Evolutionary conservation across 2,329 filamentous ascomycete genomes (phyloP).

Genomic region (Anisogramma anomala): DNA sequence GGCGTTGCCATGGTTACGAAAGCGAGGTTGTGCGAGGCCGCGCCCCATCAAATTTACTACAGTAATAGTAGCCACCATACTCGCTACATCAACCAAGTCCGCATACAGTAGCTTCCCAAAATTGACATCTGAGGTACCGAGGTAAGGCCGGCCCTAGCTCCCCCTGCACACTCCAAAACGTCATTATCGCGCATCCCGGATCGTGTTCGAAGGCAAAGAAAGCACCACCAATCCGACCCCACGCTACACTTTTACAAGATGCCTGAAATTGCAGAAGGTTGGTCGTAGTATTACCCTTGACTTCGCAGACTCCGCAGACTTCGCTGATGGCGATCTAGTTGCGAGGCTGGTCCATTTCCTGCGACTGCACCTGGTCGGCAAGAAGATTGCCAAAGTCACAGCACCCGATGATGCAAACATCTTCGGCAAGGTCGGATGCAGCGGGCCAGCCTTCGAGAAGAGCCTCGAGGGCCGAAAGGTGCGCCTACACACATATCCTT

Average conservation of each 20-base stretch:
- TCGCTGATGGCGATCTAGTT: constrained; percentile 33
- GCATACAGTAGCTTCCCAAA: neutral
- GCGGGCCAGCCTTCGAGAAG: constrained; percentile 59
- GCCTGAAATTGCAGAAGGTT: constrained; percentile 54
- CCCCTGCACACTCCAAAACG: too few species aligned
- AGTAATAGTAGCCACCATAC: too few species aligned
- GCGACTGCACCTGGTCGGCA: constrained; percentile 70
- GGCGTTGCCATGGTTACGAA: too few species aligned
- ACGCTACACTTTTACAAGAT: too few species aligned
- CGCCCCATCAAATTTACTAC: too few species aligned
- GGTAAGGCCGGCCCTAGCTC: neutral
- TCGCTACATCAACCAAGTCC: constrained; percentile 8
- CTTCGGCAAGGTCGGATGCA: constrained; percentile 84
- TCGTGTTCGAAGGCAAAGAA: too few species aligned
- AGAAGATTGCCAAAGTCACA: constrained; percentile 57
- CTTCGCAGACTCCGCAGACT: neutral
- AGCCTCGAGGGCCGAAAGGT: constrained; percentile 63
- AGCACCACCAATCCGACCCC: too few species aligned
- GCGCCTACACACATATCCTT: too few species aligned
- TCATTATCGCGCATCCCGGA: too few species aligned
- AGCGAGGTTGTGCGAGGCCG: neutral
- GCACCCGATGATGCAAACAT: constrained; percentile 73
- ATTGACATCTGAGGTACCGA: too few species aligned
- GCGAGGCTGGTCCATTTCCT: constrained; percentile 80
- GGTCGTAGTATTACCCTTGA: constrained; percentile 5